These are phyloP conservation scores for Trametes versicolor DNA, from an alignment of 1,284 basidiomycete genomes.

Conservation along the genomic window DNA sequence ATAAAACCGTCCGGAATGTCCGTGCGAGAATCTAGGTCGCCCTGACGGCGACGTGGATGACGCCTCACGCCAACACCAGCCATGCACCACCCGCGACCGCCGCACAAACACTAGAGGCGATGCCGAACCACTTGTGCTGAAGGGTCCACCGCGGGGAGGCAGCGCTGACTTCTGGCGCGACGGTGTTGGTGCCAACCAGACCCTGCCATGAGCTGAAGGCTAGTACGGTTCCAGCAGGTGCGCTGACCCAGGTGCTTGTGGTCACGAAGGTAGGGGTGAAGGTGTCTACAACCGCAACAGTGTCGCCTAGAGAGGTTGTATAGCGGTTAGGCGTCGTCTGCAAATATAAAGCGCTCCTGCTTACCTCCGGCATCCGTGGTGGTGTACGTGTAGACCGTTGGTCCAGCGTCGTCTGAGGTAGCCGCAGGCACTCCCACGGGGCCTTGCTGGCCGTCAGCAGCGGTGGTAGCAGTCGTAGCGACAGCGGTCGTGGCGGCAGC, in stretches of 20 bases:
- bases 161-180: slow-evolving; percentile 27
- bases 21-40: slow-evolving; percentile 10
- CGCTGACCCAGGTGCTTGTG: slow-evolving; percentile 46
- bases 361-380: slow-evolving; percentile 65
- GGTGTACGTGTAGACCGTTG: slow-evolving; percentile 64
- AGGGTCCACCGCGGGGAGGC: slow-evolving; percentile 24
- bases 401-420: slow-evolving; percentile 49
- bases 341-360: neutral
- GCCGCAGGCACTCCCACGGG: slow-evolving; percentile 67
- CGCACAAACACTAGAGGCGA: slow-evolving; percentile 20
- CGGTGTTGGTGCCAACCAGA: slow-evolving; percentile 53
- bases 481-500: slow-evolving; percentile 12
- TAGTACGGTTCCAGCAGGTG: slow-evolving; percentile 58
- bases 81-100: slow-evolving; percentile 28
- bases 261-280: slow-evolving; percentile 60
- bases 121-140: slow-evolving; percentile 25
- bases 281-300: slow-evolving; percentile 52
- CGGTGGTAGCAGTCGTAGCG: slow-evolving; percentile 38
- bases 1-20: neutral
- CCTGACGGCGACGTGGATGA: neutral
- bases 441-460: slow-evolving; percentile 51
- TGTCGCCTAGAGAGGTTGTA: slow-evolving; percentile 40
- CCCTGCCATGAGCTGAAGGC: slow-evolving; percentile 63
- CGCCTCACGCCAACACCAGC: slow-evolving; percentile 30
- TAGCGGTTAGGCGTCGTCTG: neutral